Base-by-base conservation (phyloP, 2,329 filamentous ascomycete species). In the Xylariales sp. region DNA sequence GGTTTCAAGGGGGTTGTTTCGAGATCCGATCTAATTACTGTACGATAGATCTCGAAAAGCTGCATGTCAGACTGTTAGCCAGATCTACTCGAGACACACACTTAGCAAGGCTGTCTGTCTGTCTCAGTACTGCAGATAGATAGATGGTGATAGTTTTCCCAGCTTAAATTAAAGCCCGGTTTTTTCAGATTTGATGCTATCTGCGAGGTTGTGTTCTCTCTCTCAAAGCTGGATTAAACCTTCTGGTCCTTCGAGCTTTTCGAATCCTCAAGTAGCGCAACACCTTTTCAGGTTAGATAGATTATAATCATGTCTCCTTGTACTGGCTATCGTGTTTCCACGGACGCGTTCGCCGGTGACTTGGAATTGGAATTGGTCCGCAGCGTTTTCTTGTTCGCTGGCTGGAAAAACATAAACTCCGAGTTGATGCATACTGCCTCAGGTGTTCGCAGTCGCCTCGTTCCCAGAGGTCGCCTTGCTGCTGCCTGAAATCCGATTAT, bases 271-370 rank as follows among this genome's bases (percentile, higher is more conserved):
- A 45, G 49, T 52, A 44, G 50, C 50, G 55, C 56, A 57, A 55
- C 53, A 49, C 53, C 52, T 54, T 57, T 57, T 58, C 51, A 56
- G 50, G 53, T 51, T 52, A 56, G 51, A 54, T 52, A 55, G 47
- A 38, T 35, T 48, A 46, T 40, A 41, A 40, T 41, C 38, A 49
- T 39, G 46, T 46, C 42, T 48, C 41, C 49, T 48, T 47, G 42
- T 43, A 43, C 36, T 42, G 39, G 41, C 42, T 14, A 18, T 19
- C 24, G 12, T 31, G 25, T 40, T 31, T 34, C 42, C 21, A 32
- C 25, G 29, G 16, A 21, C 15, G 24, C 19, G 16, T 27, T 33
- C 28, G 38, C 31, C 14, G 38, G 31, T 36, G 38, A n/a, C n/a
- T n/a, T n/a, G n/a, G n/a, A n/a, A n/a, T n/a, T n/a, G n/a, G n/a